Evolutionary conservation across 73 alveolate species (phyloP).

Genomic region (Paramecium tetraurelia): DNA sequence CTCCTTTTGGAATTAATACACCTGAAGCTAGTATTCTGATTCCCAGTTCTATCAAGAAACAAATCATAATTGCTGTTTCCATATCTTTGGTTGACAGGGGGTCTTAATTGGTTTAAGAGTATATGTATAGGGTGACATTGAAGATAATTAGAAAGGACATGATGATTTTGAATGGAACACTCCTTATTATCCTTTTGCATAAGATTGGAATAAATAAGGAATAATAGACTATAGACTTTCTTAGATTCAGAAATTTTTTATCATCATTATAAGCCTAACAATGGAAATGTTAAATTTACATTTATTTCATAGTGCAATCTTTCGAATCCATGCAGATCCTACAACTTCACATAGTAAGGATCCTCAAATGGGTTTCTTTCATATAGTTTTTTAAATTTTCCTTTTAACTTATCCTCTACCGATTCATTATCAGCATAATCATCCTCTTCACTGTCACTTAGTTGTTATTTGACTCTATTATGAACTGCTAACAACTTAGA

Average conservation of each 20-base stretch:
- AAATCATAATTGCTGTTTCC: neutral
- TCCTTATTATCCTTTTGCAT: neutral
- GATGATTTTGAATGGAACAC: neutral
- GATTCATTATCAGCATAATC: neutral
- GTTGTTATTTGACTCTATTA: neutral
- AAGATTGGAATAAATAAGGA: neutral
- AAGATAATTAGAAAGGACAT: neutral
- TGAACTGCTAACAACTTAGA: neutral
- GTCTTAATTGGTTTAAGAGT: neutral
- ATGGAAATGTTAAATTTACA: neutral
- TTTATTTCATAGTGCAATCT: neutral
- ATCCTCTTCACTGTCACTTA: neutral
- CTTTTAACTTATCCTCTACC: neutral
- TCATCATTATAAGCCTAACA: neutral
- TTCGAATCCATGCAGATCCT: neutral
- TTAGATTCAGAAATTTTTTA: neutral
- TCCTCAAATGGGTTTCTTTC: slow-evolving; percentile 10
- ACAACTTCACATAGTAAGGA: neutral
- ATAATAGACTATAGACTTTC: neutral
- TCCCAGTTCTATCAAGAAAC: neutral
- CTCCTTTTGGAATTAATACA: neutral
- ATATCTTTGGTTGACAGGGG: neutral
- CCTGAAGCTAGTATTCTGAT: slow-evolving; percentile 16
- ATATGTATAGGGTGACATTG: neutral
- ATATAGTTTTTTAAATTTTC: neutral